Conservation (phyloP, 345 rosid genomes). For the Clausena lansium region DNA sequence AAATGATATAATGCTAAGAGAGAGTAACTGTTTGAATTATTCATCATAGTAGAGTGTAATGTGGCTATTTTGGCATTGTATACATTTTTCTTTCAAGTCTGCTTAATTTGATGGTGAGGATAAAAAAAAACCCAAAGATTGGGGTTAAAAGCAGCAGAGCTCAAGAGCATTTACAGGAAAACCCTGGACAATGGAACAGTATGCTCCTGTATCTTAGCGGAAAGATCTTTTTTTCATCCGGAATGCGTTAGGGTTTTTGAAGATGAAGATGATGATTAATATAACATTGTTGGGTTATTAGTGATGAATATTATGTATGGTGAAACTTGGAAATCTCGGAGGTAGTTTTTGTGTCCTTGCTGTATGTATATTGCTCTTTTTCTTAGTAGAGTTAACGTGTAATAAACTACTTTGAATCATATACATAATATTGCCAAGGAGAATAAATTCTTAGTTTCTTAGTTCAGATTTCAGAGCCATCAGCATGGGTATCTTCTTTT, state of each 20-base stretch:
- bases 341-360: not conserved
- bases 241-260: not conserved
- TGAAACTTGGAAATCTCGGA: too few relatives aligned
- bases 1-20: not conserved
- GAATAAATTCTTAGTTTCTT: not conserved
- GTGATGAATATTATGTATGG: not conserved
- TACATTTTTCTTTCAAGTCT: not conserved
- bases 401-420: not conserved
- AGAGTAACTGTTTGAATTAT: not conserved
- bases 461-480: not conserved
- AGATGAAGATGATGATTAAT: not conserved
- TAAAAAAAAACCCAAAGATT: not conserved
- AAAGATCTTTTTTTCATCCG: not conserved
- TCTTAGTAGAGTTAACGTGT: not conserved
- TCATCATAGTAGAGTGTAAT: not conserved
- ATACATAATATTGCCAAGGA: not conserved
- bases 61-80: not conserved
- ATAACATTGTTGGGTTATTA: not conserved
- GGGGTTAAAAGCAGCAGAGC: not conserved
- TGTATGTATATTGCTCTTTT: not conserved
- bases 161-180: not conserved
- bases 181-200: not conserved
- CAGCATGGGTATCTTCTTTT: not conserved
- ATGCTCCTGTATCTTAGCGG: not conserved
- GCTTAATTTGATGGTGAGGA: not conserved